A percentile compares a stretch with the other conserved stretches of the same genome.
Conservation (phyloP, 306 rosid genomes). For the Fagus crenata region DNA sequence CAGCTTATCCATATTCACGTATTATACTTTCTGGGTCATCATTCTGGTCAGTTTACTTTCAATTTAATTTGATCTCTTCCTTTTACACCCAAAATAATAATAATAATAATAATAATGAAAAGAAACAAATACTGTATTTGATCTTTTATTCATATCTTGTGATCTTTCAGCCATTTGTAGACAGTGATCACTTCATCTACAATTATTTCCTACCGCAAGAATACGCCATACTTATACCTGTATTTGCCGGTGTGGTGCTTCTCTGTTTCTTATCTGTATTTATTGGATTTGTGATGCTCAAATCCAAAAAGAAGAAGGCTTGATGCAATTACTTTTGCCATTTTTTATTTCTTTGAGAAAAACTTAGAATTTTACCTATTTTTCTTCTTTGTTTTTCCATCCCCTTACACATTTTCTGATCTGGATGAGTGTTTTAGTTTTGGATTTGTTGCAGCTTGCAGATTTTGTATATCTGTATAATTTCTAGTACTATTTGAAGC, state of each 20-base stretch:
- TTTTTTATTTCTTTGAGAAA: neutral
- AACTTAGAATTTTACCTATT: neutral
- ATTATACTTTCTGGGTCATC: slow-evolving; percentile 92
- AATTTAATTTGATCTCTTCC: slow-evolving; percentile 11
- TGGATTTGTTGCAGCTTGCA: neutral
- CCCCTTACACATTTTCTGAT: neutral
- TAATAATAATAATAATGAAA: no score
- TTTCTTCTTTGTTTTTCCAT: neutral
- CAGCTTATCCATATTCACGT: slow-evolving; percentile 81
- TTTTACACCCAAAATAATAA: neutral
- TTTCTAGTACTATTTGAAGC: neutral
- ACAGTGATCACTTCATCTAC: slow-evolving; percentile 80
- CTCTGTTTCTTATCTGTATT: slow-evolving; percentile 74
- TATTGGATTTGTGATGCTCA: slow-evolving; percentile 84
- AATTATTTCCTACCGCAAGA: slow-evolving; percentile 87
- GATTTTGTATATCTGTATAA: neutral
- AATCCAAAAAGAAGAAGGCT: slow-evolving; percentile 87
- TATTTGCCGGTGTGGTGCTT: slow-evolving; percentile 70
- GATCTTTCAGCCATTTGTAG: slow-evolving; percentile 91
- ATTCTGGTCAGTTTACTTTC: slow-evolving; percentile 65
- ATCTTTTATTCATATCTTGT: slow-evolving; percentile 14
- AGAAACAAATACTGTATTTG: neutral
- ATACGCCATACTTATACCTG: slow-evolving; percentile 78
- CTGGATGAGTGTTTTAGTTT: neutral
- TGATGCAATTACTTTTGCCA: slow-evolving; percentile 21